Evolutionary conservation across 2,329 filamentous ascomycete species (phyloP), one percentile per base, ranked within the genome.

Genomic region (Sporothrix globosa): DNA sequence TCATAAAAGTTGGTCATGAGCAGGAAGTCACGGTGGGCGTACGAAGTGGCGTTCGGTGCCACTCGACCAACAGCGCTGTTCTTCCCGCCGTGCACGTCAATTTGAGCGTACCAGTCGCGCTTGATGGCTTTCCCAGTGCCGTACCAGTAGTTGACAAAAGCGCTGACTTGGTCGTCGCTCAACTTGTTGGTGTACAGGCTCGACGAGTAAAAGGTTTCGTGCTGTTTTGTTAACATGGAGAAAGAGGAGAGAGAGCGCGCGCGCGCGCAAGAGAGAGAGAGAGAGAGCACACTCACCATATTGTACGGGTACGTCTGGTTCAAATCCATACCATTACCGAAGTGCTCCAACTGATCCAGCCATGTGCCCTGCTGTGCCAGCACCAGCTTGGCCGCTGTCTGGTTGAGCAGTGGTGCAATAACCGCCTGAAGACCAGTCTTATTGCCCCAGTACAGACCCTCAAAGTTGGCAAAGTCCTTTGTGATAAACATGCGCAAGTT

Each of bases 1-100:
- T 85, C 83, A 68, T 82, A 82, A 68, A 85, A 81, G 70, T 85
- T 81, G 19, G 83, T 80, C 72, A 87, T 84, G 44, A 85, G 80
- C 67, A 85, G 79, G 73, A 81, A 82, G 71, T 81, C 79, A n/a
- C 80, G 80, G 72, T 82, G 81, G 7, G 79, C 80, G 61, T 83
- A 83, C 7, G 80, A 77, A 7, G 81, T 79, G 27, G 76, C 71
- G n/a, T 77, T 72, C 17, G 73, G 73, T 14, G 77, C 73, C 0
- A 74, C 74, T 30, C 75, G 74, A 69, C 76, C 74, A 5, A 83
- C 76, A 30, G 78, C 79, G 58, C 81, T 82, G 71, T 78, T 79
- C 60, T 77, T 75, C 44, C 81, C 81, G 68, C 81, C 81, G 69
- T 82, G 80, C 34, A 83, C 68, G 73, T 83, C 81, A 34, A 83